These are phyloP conservation scores for Xylaria telfairii DNA, from an alignment of 495 filamentous ascomycete species.

Conservation along the genomic window DNA sequence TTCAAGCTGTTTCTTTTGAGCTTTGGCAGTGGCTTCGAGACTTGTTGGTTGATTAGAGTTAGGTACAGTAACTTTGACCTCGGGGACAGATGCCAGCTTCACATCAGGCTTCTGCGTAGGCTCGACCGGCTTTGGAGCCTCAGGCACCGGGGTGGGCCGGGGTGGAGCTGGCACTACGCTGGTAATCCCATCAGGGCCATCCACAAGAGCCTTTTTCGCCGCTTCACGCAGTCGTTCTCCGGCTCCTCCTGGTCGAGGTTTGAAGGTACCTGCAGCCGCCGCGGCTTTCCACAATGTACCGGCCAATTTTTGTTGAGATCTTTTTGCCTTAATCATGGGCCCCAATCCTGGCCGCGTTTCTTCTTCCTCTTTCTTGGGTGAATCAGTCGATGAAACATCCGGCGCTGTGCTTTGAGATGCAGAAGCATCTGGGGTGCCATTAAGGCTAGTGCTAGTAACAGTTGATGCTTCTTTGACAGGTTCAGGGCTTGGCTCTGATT, in stretches of 20 bases:
- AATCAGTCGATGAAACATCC: slow-evolving; percentile 32
- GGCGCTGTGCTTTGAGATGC: slow-evolving; percentile 31
- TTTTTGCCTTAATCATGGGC: slow-evolving; percentile 82
- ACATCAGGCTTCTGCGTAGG: slow-evolving; percentile 43
- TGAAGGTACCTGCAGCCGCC: slow-evolving; percentile 78
- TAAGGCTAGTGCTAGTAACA: slow-evolving; percentile 27
- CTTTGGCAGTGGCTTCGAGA: slow-evolving; percentile 49
- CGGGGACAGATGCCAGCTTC: slow-evolving; percentile 48
- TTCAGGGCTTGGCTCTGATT: slow-evolving; percentile 21
- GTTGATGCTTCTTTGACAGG: slow-evolving; percentile 24
- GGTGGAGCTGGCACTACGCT: slow-evolving; percentile 81
- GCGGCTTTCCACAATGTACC: slow-evolving; percentile 85
- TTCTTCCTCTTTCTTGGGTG: slow-evolving; percentile 55
- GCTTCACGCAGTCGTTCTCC: slow-evolving; percentile 70
- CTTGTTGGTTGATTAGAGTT: slow-evolving; percentile 43
- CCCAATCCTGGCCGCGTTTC: slow-evolving; percentile 80
- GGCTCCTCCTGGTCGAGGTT: slow-evolving; percentile 81
- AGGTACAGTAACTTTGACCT: slow-evolving; percentile 57
- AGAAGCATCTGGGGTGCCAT: slow-evolving; percentile 29
- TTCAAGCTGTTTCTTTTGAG: slow-evolving; percentile 46
- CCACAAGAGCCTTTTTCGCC: slow-evolving; percentile 55
- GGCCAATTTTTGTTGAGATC: slow-evolving; percentile 73
- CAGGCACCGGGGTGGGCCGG: slow-evolving; percentile 40
- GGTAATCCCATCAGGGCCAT: slow-evolving; percentile 85
- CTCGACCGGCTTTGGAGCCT: slow-evolving; percentile 30